Evolutionary conservation across 1,284 basidiomycete species (phyloP).

Genomic region (Fomitiporia mediterranea): DNA sequence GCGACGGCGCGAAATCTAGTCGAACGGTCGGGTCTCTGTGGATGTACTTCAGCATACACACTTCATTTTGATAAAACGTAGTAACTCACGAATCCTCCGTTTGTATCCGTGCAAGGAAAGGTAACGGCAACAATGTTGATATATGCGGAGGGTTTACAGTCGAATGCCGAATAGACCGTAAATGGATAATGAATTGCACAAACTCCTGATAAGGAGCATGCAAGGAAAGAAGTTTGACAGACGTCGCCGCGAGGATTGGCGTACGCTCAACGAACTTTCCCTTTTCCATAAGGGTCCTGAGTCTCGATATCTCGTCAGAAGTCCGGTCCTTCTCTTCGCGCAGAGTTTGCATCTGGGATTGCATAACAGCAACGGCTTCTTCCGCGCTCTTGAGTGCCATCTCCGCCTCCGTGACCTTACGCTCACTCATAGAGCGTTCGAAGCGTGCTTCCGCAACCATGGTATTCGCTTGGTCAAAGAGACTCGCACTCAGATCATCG

Average conservation of each 20-base stretch:
- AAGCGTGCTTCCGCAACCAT: constrained; percentile 93
- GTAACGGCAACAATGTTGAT: constrained; percentile 68
- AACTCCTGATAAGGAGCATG: constrained; percentile 88
- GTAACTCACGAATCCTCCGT: constrained; percentile 84
- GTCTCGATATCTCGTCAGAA: constrained; percentile 45
- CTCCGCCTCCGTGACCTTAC: constrained; percentile 79
- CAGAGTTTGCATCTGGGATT: constrained; percentile 76
- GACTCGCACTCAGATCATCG: constrained; percentile 86
- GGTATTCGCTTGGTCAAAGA: constrained; percentile 85
- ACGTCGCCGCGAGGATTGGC: constrained; percentile 22
- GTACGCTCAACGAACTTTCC: constrained; percentile 58
- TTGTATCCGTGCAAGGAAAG: constrained; percentile 80
- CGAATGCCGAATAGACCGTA: constrained; percentile 68
- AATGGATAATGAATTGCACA: constrained; percentile 73
- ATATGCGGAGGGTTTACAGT: constrained; percentile 57
- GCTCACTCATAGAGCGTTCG: constrained; percentile 70
- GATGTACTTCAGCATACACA: background rate
- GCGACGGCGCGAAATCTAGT: constrained; percentile 88
- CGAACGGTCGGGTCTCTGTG: constrained; percentile 86
- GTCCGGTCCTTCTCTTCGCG: constrained; percentile 59
- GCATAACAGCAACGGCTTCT: constrained; percentile 81
- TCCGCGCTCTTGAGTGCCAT: constrained; percentile 79
- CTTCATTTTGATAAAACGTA: constrained; percentile 9
- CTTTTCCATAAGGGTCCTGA: constrained; percentile 53
- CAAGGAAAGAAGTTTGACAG: constrained; percentile 50